Conservation (phyloP, 2,329 filamentous ascomycete genomes). For the Fusarium sacchari region DNA sequence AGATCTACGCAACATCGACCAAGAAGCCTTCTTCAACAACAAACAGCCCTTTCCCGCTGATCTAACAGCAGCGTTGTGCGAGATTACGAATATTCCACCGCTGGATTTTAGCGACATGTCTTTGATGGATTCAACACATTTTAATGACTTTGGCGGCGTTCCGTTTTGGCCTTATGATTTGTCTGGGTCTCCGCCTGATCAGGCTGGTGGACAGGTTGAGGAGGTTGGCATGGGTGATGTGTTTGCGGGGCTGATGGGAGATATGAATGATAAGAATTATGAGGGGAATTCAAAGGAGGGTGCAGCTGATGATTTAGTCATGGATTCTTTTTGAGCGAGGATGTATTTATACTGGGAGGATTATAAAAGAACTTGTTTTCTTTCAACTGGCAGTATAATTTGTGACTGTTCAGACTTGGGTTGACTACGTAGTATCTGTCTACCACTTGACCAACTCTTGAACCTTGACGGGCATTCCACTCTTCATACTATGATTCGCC, state of each 20-base stretch:
- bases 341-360: neutral
- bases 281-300: accelerated
- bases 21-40: slow-evolving; percentile 9
- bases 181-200: neutral
- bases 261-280: neutral
- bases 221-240: neutral
- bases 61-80: neutral
- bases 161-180: slow-evolving; percentile 14
- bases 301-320: accelerated
- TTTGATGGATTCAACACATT: neutral
- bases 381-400: neutral
- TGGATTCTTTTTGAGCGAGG: neutral
- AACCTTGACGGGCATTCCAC: slow-evolving; percentile 36
- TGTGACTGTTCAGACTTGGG: neutral
- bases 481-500: slow-evolving; percentile 63
- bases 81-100: slow-evolving; percentile 18
- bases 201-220: accelerated
- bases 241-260: neutral
- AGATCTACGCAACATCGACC: neutral
- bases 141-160: neutral
- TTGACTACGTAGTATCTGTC: neutral
- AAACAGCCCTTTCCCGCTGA: neutral
- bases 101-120: slow-evolving; percentile 9
- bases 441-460: slow-evolving; percentile 37
- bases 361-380: neutral